A percentile compares a stretch with the other conserved stretches of the same genome.
These are phyloP conservation scores for Leptodontidium sp. DNA, from an alignment of 2,329 filamentous ascomycete genomes.

Conservation along the genomic window DNA sequence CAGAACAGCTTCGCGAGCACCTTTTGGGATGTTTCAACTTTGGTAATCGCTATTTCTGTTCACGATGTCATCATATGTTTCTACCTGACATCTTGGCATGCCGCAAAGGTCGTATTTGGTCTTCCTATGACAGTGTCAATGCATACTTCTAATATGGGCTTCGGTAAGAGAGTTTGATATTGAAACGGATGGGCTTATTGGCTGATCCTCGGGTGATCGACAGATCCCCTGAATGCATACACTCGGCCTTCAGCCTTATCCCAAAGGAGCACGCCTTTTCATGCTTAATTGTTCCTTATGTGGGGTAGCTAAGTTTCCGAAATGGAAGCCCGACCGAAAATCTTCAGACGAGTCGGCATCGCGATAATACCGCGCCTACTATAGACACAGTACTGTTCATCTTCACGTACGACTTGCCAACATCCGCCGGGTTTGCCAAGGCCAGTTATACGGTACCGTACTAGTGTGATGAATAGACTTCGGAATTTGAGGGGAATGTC, in stretches of 20 bases:
- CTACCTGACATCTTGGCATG: neutral
- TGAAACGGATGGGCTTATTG: constrained; percentile 20
- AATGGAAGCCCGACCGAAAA: neutral
- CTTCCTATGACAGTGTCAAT: neutral
- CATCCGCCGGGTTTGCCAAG: neutral
- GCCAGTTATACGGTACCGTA: neutral
- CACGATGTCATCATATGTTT: neutral
- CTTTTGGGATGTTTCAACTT: neutral
- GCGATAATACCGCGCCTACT: neutral
- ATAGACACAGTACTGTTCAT: neutral
- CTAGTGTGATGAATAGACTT: neutral
- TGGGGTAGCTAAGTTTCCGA: neutral
- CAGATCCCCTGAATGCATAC: neutral
- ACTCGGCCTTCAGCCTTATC: neutral
- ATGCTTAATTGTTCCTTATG: neutral
- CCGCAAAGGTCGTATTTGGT: neutral
- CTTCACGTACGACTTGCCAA: neutral
- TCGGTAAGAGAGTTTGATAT: constrained; percentile 19
- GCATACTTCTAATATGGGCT: neutral
- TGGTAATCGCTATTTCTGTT: neutral
- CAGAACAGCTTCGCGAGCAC: neutral
- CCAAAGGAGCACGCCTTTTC: neutral
- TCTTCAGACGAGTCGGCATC: neutral
- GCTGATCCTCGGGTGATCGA: neutral
- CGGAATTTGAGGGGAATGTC: neutral